Conservation (phyloP, 306 rosid species). For the Quercus bicolor region DNA sequence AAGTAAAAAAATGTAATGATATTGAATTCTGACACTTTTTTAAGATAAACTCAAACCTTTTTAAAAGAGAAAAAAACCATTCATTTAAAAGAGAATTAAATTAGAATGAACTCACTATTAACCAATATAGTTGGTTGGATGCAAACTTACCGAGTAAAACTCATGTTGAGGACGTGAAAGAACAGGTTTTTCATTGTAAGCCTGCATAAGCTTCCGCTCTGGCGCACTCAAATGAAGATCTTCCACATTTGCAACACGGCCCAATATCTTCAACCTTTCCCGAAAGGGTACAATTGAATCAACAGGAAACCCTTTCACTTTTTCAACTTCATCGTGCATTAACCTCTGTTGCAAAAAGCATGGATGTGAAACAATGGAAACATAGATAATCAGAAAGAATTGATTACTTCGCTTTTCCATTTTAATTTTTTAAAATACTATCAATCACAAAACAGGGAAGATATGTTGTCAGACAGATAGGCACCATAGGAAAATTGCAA, state of each 20-base stretch:
- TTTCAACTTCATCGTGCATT: constrained; percentile 89
- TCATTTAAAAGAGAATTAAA: no score
- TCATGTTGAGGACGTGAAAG: constrained; percentile 98
- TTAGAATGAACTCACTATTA: background rate
- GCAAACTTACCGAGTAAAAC: constrained; percentile 63
- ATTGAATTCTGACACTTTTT: background rate
- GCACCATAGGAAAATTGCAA: background rate
- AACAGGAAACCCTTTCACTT: constrained; percentile 83
- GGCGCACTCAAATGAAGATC: constrained; percentile 82
- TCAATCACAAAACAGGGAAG: background rate
- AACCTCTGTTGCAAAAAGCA: constrained; percentile 49
- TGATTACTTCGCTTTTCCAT: background rate
- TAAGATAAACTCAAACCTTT: no score
- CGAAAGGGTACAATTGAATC: constrained; percentile 70
- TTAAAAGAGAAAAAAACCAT: no score
- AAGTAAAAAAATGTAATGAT: background rate
- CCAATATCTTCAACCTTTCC: constrained; percentile 90
- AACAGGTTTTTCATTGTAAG: constrained; percentile 98
- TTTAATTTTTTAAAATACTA: background rate
- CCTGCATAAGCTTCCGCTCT: constrained; percentile 88
- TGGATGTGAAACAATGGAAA: background rate
- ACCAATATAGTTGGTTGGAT: constrained; percentile 1
- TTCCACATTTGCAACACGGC: constrained; percentile 83
- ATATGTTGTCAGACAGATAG: background rate
- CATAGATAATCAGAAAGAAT: background rate